Percentiles rank a stretch among this genome's conserved stretches.
These are phyloP conservation scores for Kodamaea sp. DNA, from an alignment of 1,139 yeast genomes.

Conservation along the genomic window DNA sequence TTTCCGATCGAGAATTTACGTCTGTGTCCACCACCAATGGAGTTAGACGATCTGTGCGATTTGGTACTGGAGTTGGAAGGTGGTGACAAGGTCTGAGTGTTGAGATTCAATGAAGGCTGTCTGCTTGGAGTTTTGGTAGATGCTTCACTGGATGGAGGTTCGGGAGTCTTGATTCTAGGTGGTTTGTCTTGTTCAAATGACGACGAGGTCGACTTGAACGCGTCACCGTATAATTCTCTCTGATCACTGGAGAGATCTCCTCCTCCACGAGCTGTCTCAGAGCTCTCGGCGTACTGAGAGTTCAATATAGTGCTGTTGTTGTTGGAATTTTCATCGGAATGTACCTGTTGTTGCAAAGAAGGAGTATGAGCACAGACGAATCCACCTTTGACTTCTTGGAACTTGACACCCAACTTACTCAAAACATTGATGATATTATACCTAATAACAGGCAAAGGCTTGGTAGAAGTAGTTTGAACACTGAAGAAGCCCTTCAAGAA, in stretches of 20 bases:
- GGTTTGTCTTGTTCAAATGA: constrained; percentile 27
- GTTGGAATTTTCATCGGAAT: constrained; percentile 4
- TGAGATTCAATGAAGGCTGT: constrained; percentile 40
- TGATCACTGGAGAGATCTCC: constrained; percentile 37
- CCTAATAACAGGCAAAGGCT: constrained; percentile 86
- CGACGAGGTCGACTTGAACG: constrained; percentile 40
- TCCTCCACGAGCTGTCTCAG: constrained; percentile 12
- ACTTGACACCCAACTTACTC: constrained; percentile 75
- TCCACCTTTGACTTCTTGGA: constrained; percentile 92
- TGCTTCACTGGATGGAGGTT: constrained; percentile 16
- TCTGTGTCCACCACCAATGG: constrained; percentile 47
- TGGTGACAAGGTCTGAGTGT: constrained; percentile 30
- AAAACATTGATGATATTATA: constrained; percentile 80
- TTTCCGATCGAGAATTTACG: constrained; percentile 67
- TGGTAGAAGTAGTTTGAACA: constrained; percentile 93
- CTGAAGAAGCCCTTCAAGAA: constrained; percentile 93
- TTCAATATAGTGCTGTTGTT: constrained; percentile 5
- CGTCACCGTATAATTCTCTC: constrained; percentile 44
- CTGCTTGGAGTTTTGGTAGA: constrained; percentile 35
- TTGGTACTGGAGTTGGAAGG: constrained; percentile 22
- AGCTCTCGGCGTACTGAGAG: constrained; percentile 3
- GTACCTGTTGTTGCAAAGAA: constrained; percentile 28
- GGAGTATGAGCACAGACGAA: constrained; percentile 81
- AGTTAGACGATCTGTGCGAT: constrained; percentile 32
- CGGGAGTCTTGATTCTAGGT: constrained; percentile 29